Percentiles rank a stretch among this genome's conserved stretches.
These are phyloP conservation scores for Lasiodiplodia citricola DNA, from an alignment of 2,329 filamentous ascomycete genomes.

Conservation along the genomic window DNA sequence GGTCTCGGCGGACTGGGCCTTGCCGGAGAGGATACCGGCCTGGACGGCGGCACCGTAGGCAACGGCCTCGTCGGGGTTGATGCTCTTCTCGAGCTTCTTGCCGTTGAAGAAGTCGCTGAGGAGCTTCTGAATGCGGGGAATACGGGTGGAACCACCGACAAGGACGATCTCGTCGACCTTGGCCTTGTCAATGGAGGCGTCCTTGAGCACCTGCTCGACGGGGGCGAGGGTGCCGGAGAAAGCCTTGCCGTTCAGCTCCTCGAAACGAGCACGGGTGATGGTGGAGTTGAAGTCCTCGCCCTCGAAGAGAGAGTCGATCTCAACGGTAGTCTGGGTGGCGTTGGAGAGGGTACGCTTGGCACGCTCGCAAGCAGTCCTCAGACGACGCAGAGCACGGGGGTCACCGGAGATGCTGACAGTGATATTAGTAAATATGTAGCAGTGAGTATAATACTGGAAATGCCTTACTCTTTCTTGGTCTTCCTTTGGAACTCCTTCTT, in stretches of 20 bases:
- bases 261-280: constrained; percentile 98
- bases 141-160: constrained; percentile 98
- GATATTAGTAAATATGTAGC: too few species aligned
- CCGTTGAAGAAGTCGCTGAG: constrained; percentile 98
- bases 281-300: constrained; percentile 97
- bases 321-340: constrained; percentile 95
- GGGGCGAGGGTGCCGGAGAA: constrained; percentile 94
- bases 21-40: constrained; percentile 97
- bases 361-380: constrained; percentile 98
- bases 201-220: constrained; percentile 95
- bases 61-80: constrained; percentile 99
- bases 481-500: constrained; percentile 91
- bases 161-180: constrained; percentile 98
- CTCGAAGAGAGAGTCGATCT: constrained; percentile 98
- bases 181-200: constrained; percentile 84
- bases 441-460: too few species aligned
- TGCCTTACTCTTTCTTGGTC: too few species aligned
- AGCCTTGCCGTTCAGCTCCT: constrained; percentile 95
- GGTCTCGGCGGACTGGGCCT: constrained; percentile 94
- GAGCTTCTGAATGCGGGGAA: constrained; percentile 98
- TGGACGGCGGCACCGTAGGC: constrained; percentile 98
- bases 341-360: constrained; percentile 99
- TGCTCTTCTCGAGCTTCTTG: constrained; percentile 99
- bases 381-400: constrained; percentile 89
- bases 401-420: constrained; percentile 82